A percentile compares a stretch with the other conserved stretches of the same genome.
phyloP scores from a whole-genome alignment of 441 rosid genomes.

The Gossypium laxum region DNA sequence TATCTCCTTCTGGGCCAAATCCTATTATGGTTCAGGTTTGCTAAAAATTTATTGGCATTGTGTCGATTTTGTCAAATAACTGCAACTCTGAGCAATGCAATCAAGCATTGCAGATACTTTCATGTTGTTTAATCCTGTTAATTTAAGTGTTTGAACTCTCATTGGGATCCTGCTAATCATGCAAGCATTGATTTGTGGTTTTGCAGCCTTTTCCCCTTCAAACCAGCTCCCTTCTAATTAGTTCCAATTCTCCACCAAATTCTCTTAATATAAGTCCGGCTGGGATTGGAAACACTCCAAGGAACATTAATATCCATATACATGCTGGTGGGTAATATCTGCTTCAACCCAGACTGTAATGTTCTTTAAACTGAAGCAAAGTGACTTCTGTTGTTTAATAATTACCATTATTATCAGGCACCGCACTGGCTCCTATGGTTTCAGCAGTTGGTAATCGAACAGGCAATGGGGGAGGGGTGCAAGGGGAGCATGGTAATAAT shows the following conservation, averaged over 20 bases:
- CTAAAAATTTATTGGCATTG: background rate
- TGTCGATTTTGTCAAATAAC: background rate
- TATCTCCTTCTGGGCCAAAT: conserved; percentile 62
- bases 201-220: conserved; percentile 88
- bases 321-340: conserved; percentile 70
- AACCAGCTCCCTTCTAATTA: conserved; percentile 58
- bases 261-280: conserved; percentile 35
- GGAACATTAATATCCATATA: conserved; percentile 86
- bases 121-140: background rate
- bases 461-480: conserved; percentile 39
- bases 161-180: background rate
- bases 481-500: conserved; percentile 35
- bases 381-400: background rate
- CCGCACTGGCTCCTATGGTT: conserved; percentile 46
- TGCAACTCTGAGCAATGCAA: background rate
- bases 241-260: conserved; percentile 42
- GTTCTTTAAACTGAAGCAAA: background rate
- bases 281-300: conserved; percentile 58
- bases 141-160: background rate
- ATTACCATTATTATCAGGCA: conserved; percentile 30
- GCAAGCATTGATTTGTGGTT: conserved; percentile 10
- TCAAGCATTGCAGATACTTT: background rate
- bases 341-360: background rate
- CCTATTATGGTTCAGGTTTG: conserved; percentile 84
- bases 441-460: conserved; percentile 47